Evolutionary conservation across 768 basidiomycete species (phyloP), one percentile per base, ranked within the genome.

Genomic region (Mycena pura): DNA sequence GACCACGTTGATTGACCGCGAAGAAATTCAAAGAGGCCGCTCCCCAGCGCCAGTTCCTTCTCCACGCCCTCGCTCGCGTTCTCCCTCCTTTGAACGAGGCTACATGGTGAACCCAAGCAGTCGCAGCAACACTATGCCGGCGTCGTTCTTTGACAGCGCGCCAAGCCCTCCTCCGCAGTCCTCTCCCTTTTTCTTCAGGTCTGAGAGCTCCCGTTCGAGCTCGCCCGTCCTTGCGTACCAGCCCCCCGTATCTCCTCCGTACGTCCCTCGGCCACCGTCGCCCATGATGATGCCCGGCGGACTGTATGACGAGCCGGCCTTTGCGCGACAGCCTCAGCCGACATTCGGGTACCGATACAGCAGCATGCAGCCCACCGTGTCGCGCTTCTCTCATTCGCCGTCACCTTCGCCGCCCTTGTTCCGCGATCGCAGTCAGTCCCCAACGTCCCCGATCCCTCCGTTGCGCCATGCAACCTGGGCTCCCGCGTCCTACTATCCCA

Each of bases 151-250:
- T 19, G 57, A 60, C 41, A 57, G 24, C 44, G 49, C 51, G 17
- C 57, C 60, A 5, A 41, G 55, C 22, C 45, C 62, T 28, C 46
- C 66, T 14, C 27, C 39, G 39, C 69, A 65, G 38, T 62, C 65
- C 6, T 69, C 72, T 28, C 69, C 67, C 1, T 65, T 69, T 62
- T 66, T 64, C 63, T 62, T 64, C 67, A 45, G 57, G 48, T 66
- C 65, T 8, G 63, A 68, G 40, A 60, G 54, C 36, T 61, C 64
- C n/a, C 59, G 65, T 6, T 66, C 62, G 11, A 62, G 58, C 38
- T 66, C 65, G 31, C 65, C 65, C 19, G 27, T 57, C 36, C 11
- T 31, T 34, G 49, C 48, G 14, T 63, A 63, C 27, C 52, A 47
- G 24, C 21, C 56, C 7, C 28, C 53, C 10, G 3, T 45, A 31